These are phyloP conservation scores for Leptographium radiaticola DNA, from an alignment of 2,329 filamentous ascomycete genomes.

Conservation along the genomic window DNA sequence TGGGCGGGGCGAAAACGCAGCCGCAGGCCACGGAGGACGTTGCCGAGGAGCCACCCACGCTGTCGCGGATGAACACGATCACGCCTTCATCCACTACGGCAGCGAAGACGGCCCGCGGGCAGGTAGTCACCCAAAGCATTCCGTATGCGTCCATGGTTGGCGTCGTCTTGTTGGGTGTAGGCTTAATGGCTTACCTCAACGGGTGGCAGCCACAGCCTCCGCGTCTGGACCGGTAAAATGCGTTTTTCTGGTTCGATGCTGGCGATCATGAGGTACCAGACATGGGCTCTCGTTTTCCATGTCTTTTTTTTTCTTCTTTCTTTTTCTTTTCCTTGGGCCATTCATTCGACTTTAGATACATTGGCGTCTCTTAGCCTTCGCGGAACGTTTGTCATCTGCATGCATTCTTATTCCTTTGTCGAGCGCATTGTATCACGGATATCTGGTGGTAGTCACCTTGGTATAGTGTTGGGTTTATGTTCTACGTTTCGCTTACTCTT, in stretches of 20 bases:
- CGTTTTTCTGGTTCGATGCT: not conserved
- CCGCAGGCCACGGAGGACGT: not conserved
- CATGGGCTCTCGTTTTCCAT: not conserved
- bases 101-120: slow-evolving; percentile 28
- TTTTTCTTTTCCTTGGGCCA: not conserved
- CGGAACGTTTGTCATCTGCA: not conserved
- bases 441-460: not conserved
- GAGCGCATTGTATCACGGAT: slow-evolving; percentile 1
- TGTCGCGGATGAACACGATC: slow-evolving; percentile 36
- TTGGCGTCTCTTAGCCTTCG: not conserved
- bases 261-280: too few species aligned
- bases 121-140: slow-evolving; percentile 40
- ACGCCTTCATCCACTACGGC: slow-evolving; percentile 22
- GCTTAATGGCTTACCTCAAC: slow-evolving; percentile 77
- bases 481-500: not conserved
- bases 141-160: slow-evolving; percentile 75
- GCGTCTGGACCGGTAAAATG: slow-evolving; percentile 19
- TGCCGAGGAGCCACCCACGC: slow-evolving; percentile 25
- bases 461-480: not conserved
- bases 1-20: slow-evolving; percentile 1
- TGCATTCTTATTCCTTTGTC: not conserved
- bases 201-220: slow-evolving; percentile 51
- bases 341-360: not conserved
- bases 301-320: not conserved
- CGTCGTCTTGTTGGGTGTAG: slow-evolving; percentile 69